Conservation (phyloP, 139 green algal species). For the Coccomyxa sp. region DNA sequence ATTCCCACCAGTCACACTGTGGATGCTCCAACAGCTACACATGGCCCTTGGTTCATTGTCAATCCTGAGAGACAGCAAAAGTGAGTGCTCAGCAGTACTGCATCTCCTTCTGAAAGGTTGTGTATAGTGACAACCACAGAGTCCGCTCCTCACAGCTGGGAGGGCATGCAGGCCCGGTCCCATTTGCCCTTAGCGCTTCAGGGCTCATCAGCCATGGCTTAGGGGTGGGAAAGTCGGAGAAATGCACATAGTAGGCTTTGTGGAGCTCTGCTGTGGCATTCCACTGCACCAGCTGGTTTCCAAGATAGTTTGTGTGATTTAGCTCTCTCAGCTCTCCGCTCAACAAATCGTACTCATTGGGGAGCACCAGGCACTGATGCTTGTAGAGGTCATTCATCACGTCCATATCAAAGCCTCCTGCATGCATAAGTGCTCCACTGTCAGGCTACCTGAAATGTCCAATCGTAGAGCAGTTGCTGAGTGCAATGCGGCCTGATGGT, state of each 20-base stretch:
- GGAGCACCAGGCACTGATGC: background rate
- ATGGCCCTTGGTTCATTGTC: too few species aligned
- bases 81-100: background rate
- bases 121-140: background rate
- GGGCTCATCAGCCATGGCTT: background rate
- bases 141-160: background rate
- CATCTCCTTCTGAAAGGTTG: background rate
- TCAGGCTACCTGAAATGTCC: too few species aligned
- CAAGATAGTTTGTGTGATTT: background rate
- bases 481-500: background rate
- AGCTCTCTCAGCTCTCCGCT: background rate
- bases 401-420: constrained; percentile 1
- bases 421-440: background rate
- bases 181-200: background rate
- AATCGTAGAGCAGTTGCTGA: too few species aligned
- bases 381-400: constrained; percentile 3
- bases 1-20: too few species aligned
- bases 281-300: background rate
- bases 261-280: background rate
- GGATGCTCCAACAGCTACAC: too few species aligned
- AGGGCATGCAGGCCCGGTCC: background rate
- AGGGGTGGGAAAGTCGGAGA: background rate
- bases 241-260: background rate
- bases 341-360: constrained; percentile 1
- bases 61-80: too few species aligned